These are phyloP conservation scores for Microstegium vimineum DNA, from an alignment of 176 grass and related monocot species.

Conservation along the genomic window DNA sequence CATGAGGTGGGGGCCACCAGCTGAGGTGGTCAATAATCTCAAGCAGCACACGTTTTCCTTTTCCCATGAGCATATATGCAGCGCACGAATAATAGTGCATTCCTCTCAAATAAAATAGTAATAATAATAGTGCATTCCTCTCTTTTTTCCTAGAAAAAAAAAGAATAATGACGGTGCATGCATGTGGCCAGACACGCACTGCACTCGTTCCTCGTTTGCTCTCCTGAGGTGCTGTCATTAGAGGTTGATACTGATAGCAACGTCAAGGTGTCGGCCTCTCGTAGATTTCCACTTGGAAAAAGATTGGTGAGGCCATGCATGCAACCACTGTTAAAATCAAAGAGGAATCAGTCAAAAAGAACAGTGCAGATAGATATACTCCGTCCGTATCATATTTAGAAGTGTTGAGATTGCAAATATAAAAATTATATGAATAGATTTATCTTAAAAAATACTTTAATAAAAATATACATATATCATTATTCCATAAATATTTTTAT, in stretches of 20 bases:
- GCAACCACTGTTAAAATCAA: neutral
- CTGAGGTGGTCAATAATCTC: neutral
- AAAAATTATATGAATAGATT: no score
- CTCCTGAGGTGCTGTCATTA: neutral
- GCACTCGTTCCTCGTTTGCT: neutral
- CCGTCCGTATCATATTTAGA: no score
- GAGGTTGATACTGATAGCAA: conserved; percentile 22
- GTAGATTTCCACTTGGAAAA: conserved; percentile 2
- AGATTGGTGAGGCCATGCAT: neutral
- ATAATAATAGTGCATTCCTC: neutral
- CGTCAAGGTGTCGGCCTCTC: neutral
- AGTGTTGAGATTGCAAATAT: no score
- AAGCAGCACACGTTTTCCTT: conserved; percentile 10
- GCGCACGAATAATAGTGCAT: neutral
- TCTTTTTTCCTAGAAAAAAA: neutral
- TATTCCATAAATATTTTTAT: no score
- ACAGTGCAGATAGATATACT: no score
- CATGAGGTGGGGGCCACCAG: neutral
- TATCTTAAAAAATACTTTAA: no score
- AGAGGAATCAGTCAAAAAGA: neutral
- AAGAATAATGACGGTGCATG: neutral
- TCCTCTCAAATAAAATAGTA: neutral
- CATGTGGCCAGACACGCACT: conserved; percentile 19
- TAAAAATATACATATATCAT: no score
- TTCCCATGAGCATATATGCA: neutral